Conservation (phyloP, 768 basidiomycete genomes). For the Cystofilobasidium capitatum region DNA sequence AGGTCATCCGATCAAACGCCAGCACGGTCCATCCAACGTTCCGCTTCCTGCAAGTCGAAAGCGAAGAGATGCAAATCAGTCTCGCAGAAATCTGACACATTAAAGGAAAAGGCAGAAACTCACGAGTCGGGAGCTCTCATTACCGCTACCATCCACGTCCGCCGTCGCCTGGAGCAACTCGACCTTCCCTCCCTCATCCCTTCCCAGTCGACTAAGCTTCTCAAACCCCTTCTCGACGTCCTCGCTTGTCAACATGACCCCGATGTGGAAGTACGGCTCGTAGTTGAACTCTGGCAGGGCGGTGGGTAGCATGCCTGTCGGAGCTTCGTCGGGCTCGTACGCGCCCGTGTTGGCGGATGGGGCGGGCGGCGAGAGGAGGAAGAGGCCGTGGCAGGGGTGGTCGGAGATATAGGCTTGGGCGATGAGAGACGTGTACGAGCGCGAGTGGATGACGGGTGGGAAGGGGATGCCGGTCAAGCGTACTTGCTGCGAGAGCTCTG, state of each 20-base stretch:
- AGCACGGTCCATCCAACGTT: neutral
- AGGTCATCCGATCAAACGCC: too few relatives aligned
- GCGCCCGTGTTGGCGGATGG: conserved; percentile 28
- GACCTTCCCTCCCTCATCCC: conserved; percentile 36
- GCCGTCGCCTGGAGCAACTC: conserved; percentile 9
- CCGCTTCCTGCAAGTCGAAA: neutral
- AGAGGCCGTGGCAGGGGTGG: conserved; percentile 53
- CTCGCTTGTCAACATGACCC: conserved; percentile 43
- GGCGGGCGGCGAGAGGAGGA: conserved; percentile 53
- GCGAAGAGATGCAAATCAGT: neutral
- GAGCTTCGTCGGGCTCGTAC: conserved; percentile 2
- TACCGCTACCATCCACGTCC: conserved; percentile 2
- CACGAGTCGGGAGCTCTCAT: conserved; percentile 7
- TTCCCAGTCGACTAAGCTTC: conserved; percentile 43
- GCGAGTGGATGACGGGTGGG: conserved; percentile 52
- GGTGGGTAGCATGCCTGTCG: conserved; percentile 20
- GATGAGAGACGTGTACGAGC: conserved; percentile 48
- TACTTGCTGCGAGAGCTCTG: conserved; percentile 36
- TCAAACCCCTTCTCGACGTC: conserved; percentile 39
- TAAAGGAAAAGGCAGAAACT: neutral
- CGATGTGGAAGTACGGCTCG: conserved; percentile 56
- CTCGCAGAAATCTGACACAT: neutral
- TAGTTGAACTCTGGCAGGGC: conserved; percentile 49
- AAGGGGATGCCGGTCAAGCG: conserved; percentile 47
- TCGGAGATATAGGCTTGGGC: conserved; percentile 62